phyloP scores from a whole-genome alignment of 495 filamentous ascomycete species.

The Poronia punctata region DNA sequence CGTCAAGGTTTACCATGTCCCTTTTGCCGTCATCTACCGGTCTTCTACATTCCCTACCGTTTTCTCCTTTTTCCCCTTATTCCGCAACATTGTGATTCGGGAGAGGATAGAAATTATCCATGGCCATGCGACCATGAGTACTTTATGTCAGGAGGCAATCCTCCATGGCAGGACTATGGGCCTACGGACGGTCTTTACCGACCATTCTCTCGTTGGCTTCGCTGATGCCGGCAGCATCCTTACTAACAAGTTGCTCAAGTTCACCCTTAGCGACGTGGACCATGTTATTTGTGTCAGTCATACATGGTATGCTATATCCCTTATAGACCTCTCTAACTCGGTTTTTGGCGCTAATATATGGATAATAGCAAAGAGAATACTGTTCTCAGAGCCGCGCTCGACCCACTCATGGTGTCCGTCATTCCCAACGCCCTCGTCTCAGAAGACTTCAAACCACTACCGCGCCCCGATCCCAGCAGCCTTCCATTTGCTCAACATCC shows the following conservation, averaged over 20 bases:
- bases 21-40: conserved; percentile 91
- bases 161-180: conserved; percentile 96
- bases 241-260: conserved; percentile 94
- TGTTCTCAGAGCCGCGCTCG: conserved; percentile 86
- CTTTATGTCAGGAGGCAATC: conserved; percentile 89
- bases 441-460: conserved; percentile 77
- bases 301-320: conserved; percentile 64
- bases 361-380: conserved; percentile 87
- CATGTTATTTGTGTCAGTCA: conserved; percentile 98
- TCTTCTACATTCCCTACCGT: conserved; percentile 94
- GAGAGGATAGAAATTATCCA: conserved; percentile 96
- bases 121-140: conserved; percentile 87
- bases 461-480: conserved; percentile 30
- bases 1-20: conserved; percentile 95
- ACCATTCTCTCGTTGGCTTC: conserved; percentile 97
- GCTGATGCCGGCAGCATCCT: conserved; percentile 93
- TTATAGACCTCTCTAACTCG: neutral
- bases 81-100: conserved; percentile 88
- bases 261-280: conserved; percentile 91
- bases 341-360: conserved; percentile 2
- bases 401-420: conserved; percentile 93
- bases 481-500: conserved; percentile 24
- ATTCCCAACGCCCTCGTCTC: conserved; percentile 97
- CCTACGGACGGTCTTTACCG: conserved; percentile 88
- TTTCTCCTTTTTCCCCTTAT: conserved; percentile 96